Conservation (phyloP, 2,329 filamentous ascomycete species). For the Ascochyta rabiei region DNA sequence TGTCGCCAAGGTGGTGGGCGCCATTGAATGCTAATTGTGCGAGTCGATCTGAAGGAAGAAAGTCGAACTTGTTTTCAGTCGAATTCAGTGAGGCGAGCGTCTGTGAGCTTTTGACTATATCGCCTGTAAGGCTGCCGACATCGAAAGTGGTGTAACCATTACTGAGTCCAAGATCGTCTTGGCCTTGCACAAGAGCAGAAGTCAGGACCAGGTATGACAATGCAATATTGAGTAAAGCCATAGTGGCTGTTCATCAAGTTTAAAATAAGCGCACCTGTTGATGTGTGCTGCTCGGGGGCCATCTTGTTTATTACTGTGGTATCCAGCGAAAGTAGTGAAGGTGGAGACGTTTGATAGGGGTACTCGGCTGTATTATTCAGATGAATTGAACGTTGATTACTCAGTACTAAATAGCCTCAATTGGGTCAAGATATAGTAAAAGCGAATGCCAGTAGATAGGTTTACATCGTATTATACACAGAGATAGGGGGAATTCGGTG, state of each 20-base stretch:
- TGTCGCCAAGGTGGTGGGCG: constrained; percentile 65
- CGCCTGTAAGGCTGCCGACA: constrained; percentile 18
- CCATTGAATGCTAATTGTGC: constrained; percentile 55
- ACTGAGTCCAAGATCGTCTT: constrained; percentile 29
- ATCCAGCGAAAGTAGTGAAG: no score
- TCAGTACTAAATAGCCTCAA: no score
- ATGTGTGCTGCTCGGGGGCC: background rate
- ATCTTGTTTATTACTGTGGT: background rate
- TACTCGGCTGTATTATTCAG: no score
- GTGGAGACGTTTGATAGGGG: no score
- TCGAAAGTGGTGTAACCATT: constrained; percentile 25
- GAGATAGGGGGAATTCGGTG: no score
- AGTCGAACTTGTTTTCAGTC: constrained; percentile 55
- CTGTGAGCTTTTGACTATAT: constrained; percentile 28
- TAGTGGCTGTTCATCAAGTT: background rate
- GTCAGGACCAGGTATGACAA: constrained; percentile 4
- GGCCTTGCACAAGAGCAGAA: constrained; percentile 7
- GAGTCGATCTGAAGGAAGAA: constrained; percentile 61
- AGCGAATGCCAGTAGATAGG: no score
- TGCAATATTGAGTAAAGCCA: constrained; percentile 2
- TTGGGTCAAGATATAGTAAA: no score
- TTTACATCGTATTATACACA: no score
- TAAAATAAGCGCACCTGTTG: background rate
- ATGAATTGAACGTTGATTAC: no score
- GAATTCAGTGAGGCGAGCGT: constrained; percentile 31